Base-by-base conservation (phyloP, 2,329 filamentous ascomycete species). In the Colletotrichum godetiae region DNA sequence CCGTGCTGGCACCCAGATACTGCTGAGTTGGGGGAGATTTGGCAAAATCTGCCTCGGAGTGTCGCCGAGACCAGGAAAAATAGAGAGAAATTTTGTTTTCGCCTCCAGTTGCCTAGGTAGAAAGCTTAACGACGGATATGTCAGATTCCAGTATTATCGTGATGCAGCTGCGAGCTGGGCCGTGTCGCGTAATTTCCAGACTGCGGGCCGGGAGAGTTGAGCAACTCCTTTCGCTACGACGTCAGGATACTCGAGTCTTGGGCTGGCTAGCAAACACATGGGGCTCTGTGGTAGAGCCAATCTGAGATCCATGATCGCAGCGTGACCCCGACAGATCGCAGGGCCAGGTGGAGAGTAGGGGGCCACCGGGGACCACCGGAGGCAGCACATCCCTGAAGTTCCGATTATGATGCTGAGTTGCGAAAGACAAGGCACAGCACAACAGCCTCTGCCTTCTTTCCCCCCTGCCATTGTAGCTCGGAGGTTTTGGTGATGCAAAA, bases 251-350 rank as follows among this genome's bases (percentile, higher is more conserved):
- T 60, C n/a, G 42, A 37, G 37, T 27, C 59, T 12, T 37, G 29
- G 31, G 22, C 8, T 33, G 24, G 37, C 55, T 13, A 31, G 24
- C 31, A 55, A 52, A 61, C 22, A 33, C 35, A 62, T 57, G 53
- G 67, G 55, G 60, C 55, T 60, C 52, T 52, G 29, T 60, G 33
- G 7, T n/a, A 49, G 31, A 63, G 68, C 57, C 72, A 71, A 73
- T 66, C 49, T 72, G 68, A 67, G 72, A 72, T 67, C 37, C 68
- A 67, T 72, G 49, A 57, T 72, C 57, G 56, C 62, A 70, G 35
- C 56, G 53, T 35, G 70, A 52, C 60, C 67, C 60, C 42, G 49
- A 37, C 33, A 65, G 67, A 73, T 73, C 67, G 67, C 56, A 55
- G 29, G 56, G 55, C 56, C 66, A 35, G 60, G 60, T 59, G 52